These are phyloP conservation scores for Xylariaceae sp. DNA, from an alignment of 2,329 filamentous ascomycete genomes.

Conservation along the genomic window DNA sequence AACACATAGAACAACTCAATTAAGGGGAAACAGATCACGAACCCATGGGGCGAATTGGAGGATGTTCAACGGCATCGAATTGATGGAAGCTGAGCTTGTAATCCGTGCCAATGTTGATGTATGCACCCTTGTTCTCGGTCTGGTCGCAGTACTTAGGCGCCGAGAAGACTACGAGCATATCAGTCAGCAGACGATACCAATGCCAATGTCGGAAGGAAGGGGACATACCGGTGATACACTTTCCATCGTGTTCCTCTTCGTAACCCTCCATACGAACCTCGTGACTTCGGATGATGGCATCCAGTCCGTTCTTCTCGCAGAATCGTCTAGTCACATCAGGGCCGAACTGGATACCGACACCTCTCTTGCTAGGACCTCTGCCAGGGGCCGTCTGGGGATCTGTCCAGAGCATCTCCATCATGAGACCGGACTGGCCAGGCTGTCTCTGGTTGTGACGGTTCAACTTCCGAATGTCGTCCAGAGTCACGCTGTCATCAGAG, in stretches of 20 bases:
- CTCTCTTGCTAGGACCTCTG: constrained; percentile 90
- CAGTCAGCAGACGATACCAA: constrained; percentile 18
- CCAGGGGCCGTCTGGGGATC: constrained; percentile 84
- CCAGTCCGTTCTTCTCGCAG: constrained; percentile 91
- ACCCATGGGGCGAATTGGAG: constrained; percentile 84
- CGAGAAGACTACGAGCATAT: constrained; percentile 70
- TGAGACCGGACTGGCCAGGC: constrained; percentile 85
- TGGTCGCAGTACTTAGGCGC: constrained; percentile 96
- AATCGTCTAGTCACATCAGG: constrained; percentile 94
- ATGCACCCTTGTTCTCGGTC: constrained; percentile 96
- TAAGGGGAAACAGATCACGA: constrained; percentile 37
- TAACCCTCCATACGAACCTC: constrained; percentile 99
- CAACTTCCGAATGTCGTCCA: constrained; percentile 91
- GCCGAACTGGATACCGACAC: constrained; percentile 93
- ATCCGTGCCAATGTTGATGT: constrained; percentile 91
- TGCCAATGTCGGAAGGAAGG: not conserved
- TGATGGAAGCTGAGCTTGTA: constrained; percentile 89
- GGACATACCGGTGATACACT: constrained; percentile 78
- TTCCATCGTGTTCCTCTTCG: constrained; percentile 92
- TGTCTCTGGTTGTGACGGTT: constrained; percentile 87
- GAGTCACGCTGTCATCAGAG: constrained; percentile 85
- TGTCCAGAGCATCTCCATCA: constrained; percentile 99
- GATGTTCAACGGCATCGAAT: constrained; percentile 95
- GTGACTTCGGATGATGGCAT: constrained; percentile 93
- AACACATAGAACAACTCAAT: constrained; percentile 4